phyloP scores from a whole-genome alignment of 192 early-diverging fungal genomes.

The Chytriomyces hyalinus region DNA sequence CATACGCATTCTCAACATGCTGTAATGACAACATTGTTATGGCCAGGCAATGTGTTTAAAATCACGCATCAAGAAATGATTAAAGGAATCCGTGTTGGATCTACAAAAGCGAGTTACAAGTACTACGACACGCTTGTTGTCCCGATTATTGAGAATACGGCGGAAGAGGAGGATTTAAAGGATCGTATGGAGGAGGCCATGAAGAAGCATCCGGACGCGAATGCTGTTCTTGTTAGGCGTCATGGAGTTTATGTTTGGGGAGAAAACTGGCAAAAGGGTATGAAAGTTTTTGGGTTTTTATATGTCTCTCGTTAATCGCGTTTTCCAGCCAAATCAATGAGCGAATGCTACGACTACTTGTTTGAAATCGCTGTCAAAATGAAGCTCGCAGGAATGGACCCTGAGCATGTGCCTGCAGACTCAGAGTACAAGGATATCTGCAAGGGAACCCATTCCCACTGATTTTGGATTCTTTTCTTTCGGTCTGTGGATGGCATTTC shows the following conservation, averaged over 20 bases:
- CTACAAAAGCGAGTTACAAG: slow-evolving; percentile 62
- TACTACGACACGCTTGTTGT: slow-evolving; percentile 86
- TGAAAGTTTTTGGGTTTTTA: background rate
- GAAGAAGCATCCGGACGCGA: slow-evolving; percentile 83
- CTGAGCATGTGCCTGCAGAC: slow-evolving; percentile 55
- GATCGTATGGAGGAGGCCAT: slow-evolving; percentile 88
- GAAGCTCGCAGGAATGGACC: slow-evolving; percentile 85
- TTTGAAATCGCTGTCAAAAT: slow-evolving; percentile 97
- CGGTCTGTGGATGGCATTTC: too few relatives aligned
- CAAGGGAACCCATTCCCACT: slow-evolving; percentile 6
- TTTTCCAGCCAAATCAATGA: slow-evolving; percentile 85
- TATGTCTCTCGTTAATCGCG: background rate
- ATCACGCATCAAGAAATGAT: slow-evolving; percentile 99
- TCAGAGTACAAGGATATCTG: slow-evolving; percentile 49
- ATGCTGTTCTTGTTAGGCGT: slow-evolving; percentile 87
- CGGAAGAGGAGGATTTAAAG: slow-evolving; percentile 89
- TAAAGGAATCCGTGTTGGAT: slow-evolving; percentile 90
- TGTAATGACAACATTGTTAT: slow-evolving; percentile 90
- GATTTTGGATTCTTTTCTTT: background rate
- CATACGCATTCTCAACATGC: slow-evolving; percentile 97
- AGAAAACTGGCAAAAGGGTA: slow-evolving; percentile 89
- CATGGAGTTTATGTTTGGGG: slow-evolving; percentile 99
- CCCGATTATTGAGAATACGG: slow-evolving; percentile 96
- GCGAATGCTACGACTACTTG: slow-evolving; percentile 98
- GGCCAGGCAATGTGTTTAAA: slow-evolving; percentile 70